A percentile compares a stretch with the other conserved stretches of the same genome.
phyloP scores from a whole-genome alignment of 306 rosid species.

The Trifolium repens region DNA sequence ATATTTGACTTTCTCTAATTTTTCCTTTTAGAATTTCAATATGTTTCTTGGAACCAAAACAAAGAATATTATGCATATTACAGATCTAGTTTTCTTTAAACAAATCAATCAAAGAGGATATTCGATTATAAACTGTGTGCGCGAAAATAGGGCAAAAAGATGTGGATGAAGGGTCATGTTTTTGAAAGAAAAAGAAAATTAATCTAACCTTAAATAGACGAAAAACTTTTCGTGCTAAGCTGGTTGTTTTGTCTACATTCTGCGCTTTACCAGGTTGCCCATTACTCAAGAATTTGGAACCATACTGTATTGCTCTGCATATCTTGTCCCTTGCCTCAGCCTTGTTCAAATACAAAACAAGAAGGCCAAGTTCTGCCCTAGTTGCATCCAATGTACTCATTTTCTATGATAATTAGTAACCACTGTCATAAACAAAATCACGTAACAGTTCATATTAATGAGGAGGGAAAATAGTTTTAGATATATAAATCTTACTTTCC shows the following conservation, averaged over 20 bases:
- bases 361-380: conserved; percentile 90
- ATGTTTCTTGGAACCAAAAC: background rate
- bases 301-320: conserved; percentile 97
- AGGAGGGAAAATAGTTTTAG: background rate
- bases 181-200: background rate
- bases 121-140: background rate
- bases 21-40: background rate
- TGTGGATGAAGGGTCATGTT: conserved; percentile 22
- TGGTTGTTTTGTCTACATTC: conserved; percentile 88
- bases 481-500: background rate
- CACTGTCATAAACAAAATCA: conserved; percentile 40
- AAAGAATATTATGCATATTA: background rate
- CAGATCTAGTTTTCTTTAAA: background rate
- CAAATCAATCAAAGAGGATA: conserved; percentile 25
- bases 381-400: conserved; percentile 94
- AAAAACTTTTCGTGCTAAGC: conserved; percentile 96
- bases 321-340: conserved; percentile 99
- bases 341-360: conserved; percentile 85
- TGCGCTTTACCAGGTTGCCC: conserved; percentile 96
- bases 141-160: conserved; percentile 11
- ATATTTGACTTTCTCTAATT: conserved; percentile 9
- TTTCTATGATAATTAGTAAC: conserved; percentile 41
- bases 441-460: conserved; percentile 30
- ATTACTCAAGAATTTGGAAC: conserved; percentile 91
- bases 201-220: conserved; percentile 88